Percentiles rank a stretch among this genome's conserved stretches.
phyloP scores from a whole-genome alignment of 768 basidiomycete genomes.

The Suillus alpinus region DNA sequence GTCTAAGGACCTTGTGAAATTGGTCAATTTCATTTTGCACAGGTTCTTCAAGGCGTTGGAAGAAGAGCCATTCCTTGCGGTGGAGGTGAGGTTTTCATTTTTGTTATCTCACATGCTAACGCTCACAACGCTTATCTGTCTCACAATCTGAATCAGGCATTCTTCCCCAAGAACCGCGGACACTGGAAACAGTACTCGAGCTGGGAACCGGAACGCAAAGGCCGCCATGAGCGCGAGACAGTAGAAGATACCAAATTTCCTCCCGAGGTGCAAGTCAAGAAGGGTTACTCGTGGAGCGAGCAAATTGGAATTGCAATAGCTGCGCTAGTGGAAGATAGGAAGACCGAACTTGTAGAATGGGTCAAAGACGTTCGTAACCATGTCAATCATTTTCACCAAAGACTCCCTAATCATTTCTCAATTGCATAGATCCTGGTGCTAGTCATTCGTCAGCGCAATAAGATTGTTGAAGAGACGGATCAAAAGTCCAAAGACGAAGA shows the following conservation, averaged over 20 bases:
- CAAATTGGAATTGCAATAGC: constrained; percentile 85
- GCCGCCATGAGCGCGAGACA: constrained; percentile 28
- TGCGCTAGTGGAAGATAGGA: constrained; percentile 63
- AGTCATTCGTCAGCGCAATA: constrained; percentile 57
- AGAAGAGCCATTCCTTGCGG: constrained; percentile 80
- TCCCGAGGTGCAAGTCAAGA: constrained; percentile 77
- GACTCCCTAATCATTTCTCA: constrained; percentile 14
- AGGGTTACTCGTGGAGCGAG: constrained; percentile 85
- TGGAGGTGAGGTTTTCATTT: constrained; percentile 65
- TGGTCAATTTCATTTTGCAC: constrained; percentile 85
- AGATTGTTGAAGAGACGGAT: constrained; percentile 62
- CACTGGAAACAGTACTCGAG: constrained; percentile 85
- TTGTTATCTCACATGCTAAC: constrained; percentile 18
- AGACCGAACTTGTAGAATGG: constrained; percentile 72
- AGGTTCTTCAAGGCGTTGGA: constrained; percentile 92
- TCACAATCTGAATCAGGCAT: constrained; percentile 48
- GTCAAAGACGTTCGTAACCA: constrained; percentile 66
- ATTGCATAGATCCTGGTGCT: constrained; percentile 53
- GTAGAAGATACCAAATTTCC: constrained; percentile 43
- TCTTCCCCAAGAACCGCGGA: constrained; percentile 86
- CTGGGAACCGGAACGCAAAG: constrained; percentile 58
- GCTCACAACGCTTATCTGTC: constrained; percentile 20
- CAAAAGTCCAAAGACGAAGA: constrained; percentile 38
- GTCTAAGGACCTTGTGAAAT: constrained; percentile 75
- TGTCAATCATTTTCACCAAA: constrained; percentile 7